These are phyloP conservation scores for Globisporangium apiculatum DNA, from an alignment of 352 stramenopile genomes.

Conservation along the genomic window DNA sequence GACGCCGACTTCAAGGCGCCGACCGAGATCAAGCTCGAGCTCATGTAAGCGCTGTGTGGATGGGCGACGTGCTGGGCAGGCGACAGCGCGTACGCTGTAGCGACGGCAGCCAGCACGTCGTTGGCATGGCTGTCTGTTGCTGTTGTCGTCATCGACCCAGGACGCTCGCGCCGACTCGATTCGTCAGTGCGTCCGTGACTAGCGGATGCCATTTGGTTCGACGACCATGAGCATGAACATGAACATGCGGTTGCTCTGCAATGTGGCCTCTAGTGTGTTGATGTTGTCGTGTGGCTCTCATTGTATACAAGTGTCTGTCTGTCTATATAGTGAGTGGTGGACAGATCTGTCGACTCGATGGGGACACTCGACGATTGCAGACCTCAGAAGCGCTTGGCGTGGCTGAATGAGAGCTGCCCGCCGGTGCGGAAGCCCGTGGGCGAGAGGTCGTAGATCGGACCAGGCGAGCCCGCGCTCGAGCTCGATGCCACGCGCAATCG, in stretches of 20 bases:
- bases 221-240: not conserved
- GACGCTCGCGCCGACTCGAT: too few relatives aligned
- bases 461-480: slow-evolving; percentile 26
- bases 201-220: not conserved
- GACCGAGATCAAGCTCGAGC: slow-evolving; percentile 80
- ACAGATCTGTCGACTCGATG: too few relatives aligned
- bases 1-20: slow-evolving; percentile 72
- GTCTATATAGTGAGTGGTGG: not conserved
- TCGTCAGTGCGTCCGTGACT: too few relatives aligned
- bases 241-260: not conserved
- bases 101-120: too few relatives aligned
- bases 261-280: not conserved
- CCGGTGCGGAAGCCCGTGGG: slow-evolving; percentile 59
- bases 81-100: too few relatives aligned
- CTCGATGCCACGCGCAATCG: slow-evolving; percentile 25
- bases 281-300: too few relatives aligned
- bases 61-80: too few relatives aligned
- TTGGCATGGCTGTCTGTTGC: not conserved
- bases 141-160: too few relatives aligned
- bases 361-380: too few relatives aligned
- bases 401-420: slow-evolving; percentile 45
- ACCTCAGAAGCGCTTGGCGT: slow-evolving; percentile 49
- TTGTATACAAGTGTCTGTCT: not conserved
- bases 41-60: slow-evolving; percentile 53
- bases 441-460: slow-evolving; percentile 66